Evolutionary conservation across 2,329 filamentous ascomycete genomes (phyloP), one percentile per base, ranked within the genome.

Genomic region (Aspergillus glaucus): DNA sequence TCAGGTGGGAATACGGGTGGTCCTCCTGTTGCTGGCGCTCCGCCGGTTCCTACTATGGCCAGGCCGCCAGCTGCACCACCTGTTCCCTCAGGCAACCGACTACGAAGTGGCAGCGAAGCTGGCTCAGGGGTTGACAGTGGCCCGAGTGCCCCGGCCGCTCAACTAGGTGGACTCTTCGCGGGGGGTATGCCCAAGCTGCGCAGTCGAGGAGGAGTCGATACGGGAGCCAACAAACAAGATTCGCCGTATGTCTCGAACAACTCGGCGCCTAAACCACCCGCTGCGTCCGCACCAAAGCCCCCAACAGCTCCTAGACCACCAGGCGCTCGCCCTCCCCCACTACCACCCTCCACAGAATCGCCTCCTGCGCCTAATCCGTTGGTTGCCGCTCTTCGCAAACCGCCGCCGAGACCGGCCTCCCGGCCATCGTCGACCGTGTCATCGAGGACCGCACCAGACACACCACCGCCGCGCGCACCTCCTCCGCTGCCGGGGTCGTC

Each of bases 131-230:
- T 62, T 46, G 75, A 77, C 42, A 70, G 73, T 53, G 72, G 76
- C 52, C 63, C 65, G 36, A 65, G 64, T 47, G 63, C 69, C 57
- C 80, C 85, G 19, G 69, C 81, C 17, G 81, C 88, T 43, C 92
- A 96, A 65, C 70, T 97, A 9, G 92, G 77, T 26, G 93, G 93
- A 1, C 69, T 98, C 22, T 95, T 98, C 64, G 89, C 88, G 1
- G 91, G 89, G 32, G 93, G 92, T 34, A 97, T 97, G 81, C 93
- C 93, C 2, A 97, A 96, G 73, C 68, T 98, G 62, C 87, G 88
- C 67, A 96, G 94, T 74, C 87, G 89, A 48, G 91, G 88, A 43
- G 86, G 86, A 36, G 76, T 92, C 50, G 80, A 89, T 68, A 92
- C 87, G 1, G 87, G 84, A 66, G 86, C 86, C 56, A 82, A 79